Evolutionary conservation across 495 filamentous ascomycete species (phyloP).

Genomic region (Penicillium bialowiezense): DNA sequence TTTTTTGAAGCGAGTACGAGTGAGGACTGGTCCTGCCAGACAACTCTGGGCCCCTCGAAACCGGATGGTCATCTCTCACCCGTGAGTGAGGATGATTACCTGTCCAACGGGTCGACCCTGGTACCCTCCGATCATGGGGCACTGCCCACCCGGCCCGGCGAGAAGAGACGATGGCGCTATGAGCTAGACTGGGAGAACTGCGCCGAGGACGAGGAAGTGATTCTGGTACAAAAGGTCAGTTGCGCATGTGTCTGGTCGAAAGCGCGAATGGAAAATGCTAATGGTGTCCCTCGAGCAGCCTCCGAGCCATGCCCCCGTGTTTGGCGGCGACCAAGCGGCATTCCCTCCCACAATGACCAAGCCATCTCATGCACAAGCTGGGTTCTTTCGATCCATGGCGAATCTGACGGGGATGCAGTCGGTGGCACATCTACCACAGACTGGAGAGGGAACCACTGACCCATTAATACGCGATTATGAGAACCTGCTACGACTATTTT

Average conservation of each 20-base stretch:
- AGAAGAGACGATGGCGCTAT: conserved; percentile 74
- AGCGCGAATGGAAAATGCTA: not conserved
- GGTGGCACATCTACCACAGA: conserved; percentile 42
- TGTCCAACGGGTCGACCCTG: conserved; percentile 42
- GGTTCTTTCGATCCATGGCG: conserved; percentile 84
- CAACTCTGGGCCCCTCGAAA: conserved; percentile 20
- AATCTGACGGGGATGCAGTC: conserved; percentile 62
- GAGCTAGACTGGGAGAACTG: conserved; percentile 75
- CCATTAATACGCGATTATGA: conserved; percentile 80
- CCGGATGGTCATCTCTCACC: conserved; percentile 46
- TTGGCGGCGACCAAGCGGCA: conserved; percentile 44
- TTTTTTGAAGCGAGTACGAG: conserved; percentile 91
- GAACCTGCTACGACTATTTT: conserved; percentile 89
- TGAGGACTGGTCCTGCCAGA: conserved; percentile 74
- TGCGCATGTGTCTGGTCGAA: not conserved
- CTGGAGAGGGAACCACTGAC: conserved; percentile 52
- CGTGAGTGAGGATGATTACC: conserved; percentile 55
- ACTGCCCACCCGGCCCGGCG: conserved; percentile 27
- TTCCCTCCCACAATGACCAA: conserved; percentile 54
- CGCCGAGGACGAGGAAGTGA: conserved; percentile 75
- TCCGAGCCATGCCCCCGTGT: conserved; percentile 46
- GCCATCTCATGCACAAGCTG: conserved; percentile 47
- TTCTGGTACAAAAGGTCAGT: conserved; percentile 77
- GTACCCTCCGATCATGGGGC: conserved; percentile 38
- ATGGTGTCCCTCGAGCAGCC: conserved; percentile 28